Evolutionary conservation across 495 filamentous ascomycete genomes (phyloP).

Genomic region (Thermochaetoides thermophila): DNA sequence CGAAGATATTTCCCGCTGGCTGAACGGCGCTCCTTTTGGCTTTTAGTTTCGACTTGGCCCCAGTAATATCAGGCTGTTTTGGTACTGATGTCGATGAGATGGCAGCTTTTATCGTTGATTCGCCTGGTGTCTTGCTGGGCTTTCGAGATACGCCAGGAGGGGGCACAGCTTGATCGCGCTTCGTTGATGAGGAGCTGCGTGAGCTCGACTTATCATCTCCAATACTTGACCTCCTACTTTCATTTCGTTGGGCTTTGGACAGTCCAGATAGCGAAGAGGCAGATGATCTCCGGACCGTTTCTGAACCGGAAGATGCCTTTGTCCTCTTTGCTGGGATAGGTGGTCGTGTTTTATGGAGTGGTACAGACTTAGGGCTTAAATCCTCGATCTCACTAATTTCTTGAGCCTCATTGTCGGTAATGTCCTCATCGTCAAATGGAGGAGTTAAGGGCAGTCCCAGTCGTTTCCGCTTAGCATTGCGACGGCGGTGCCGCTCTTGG

Average conservation of each 20-base stretch:
- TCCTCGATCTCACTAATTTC: slow-evolving; percentile 5
- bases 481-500: slow-evolving; percentile 29
- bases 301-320: too few relatives aligned
- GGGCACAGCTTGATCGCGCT: slow-evolving; percentile 1
- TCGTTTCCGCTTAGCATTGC: slow-evolving; percentile 31
- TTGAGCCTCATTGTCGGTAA: slow-evolving; percentile 7
- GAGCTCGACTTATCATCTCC: not conserved
- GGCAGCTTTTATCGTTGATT: slow-evolving; percentile 2
- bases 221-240: not conserved
- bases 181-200: slow-evolving; percentile 1
- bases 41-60: not conserved
- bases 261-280: too few relatives aligned
- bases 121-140: not conserved
- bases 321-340: too few relatives aligned
- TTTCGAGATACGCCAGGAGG: too few relatives aligned
- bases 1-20: slow-evolving; percentile 15
- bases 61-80: too few relatives aligned
- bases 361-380: not conserved
- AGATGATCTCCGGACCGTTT: too few relatives aligned
- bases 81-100: too few relatives aligned
- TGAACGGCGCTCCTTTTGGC: slow-evolving; percentile 11
- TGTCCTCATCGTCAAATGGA: slow-evolving; percentile 4
- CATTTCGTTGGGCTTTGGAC: not conserved
- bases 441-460: slow-evolving; percentile 17
- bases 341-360: too few relatives aligned